Conservation (phyloP, 768 basidiomycete species). For the Amanita pseudoporphyria region DNA sequence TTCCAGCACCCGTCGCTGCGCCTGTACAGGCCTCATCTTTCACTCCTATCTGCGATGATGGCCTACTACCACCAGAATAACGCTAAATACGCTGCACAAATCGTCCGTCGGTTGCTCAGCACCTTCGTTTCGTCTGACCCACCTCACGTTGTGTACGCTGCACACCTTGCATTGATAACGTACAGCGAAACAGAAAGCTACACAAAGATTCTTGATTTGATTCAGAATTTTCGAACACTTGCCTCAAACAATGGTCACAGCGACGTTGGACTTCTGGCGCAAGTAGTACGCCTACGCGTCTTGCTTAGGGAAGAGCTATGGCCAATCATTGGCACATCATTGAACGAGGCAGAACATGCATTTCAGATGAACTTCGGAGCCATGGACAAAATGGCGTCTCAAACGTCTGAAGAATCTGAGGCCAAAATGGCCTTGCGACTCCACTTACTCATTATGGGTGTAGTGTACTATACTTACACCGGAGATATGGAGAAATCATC, state of each 20-base stretch:
- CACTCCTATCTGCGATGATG: constrained; percentile 53
- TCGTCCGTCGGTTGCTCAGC: constrained; percentile 43
- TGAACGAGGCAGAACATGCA: constrained; percentile 38
- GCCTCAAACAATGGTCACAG: constrained; percentile 23
- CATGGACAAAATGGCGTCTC: constrained; percentile 1
- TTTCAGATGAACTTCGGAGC: constrained; percentile 30
- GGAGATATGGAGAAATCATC: constrained; percentile 40
- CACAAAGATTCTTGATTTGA: constrained; percentile 20
- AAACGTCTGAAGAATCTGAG: constrained; percentile 8
- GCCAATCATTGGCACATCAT: constrained; percentile 38
- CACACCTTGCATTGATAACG: constrained; percentile 47
- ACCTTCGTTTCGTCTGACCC: constrained; percentile 34
- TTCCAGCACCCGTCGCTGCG: constrained; percentile 56
- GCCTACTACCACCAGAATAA: constrained; percentile 36
- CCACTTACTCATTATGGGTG: constrained; percentile 53
- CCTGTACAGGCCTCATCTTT: constrained; percentile 47
- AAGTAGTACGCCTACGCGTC: constrained; percentile 47
- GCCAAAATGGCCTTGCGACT: constrained; percentile 28
- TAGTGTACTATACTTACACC: constrained; percentile 52
- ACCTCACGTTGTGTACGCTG: constrained; percentile 41
- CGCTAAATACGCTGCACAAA: constrained; percentile 48
- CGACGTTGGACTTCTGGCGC: constrained; percentile 38
- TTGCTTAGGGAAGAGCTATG: constrained; percentile 47
- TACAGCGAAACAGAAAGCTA: constrained; percentile 11
- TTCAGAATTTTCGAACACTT: constrained; percentile 24